Percentiles rank a stretch among this genome's conserved stretches.
Conservation (phyloP, 306 rosid genomes). For the Rosa persica region DNA sequence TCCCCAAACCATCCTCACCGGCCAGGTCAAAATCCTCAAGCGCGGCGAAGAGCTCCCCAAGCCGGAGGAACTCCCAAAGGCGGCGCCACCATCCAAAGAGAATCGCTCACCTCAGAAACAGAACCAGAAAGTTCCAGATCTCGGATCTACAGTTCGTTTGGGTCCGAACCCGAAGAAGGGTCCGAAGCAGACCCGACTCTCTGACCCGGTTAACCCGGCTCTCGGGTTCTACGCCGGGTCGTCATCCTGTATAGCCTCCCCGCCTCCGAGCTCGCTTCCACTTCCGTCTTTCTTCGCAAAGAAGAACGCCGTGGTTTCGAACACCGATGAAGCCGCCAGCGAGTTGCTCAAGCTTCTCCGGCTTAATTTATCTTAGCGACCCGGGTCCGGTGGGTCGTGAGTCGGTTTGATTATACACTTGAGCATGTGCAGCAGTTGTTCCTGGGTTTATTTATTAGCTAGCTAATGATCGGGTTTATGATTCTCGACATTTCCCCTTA, state of each 20-base stretch:
- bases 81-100: neutral
- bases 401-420: neutral
- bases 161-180: conserved; percentile 15
- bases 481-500: conserved; percentile 38
- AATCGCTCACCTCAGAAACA: neutral
- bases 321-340: conserved; percentile 34
- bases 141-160: neutral
- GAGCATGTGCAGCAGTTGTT: neutral
- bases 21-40: conserved; percentile 44
- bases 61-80: neutral
- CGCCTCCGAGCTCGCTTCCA: conserved; percentile 61
- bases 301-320: neutral
- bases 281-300: conserved; percentile 45
- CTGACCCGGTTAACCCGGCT: neutral
- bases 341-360: conserved; percentile 36
- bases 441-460: neutral
- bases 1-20: conserved; percentile 14
- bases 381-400: neutral
- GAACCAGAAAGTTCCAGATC: neutral
- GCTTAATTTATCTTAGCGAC: conserved; percentile 21
- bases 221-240: conserved; percentile 47
- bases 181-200: neutral
- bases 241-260: conserved; percentile 28
- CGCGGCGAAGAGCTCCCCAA: conserved; percentile 34
- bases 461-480: conserved; percentile 27